Percentiles rank a stretch among this genome's conserved stretches.
These are phyloP conservation scores for Nakazawaea anatomiae DNA, from an alignment of 805 yeast genomes.

Conservation along the genomic window DNA sequence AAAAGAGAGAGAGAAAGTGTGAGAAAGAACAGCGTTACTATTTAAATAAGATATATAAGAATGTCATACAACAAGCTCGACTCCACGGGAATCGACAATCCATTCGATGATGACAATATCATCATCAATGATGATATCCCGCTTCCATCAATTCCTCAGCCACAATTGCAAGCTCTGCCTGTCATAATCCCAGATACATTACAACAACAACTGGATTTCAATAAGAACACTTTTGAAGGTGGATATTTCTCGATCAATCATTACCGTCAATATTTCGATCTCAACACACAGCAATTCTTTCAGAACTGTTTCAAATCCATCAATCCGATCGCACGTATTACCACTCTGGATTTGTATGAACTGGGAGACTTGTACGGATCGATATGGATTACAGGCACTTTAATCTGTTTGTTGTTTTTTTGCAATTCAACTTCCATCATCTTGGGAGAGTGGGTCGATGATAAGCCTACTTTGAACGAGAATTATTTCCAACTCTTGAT, in stretches of 20 bases:
- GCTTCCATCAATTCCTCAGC: not conserved
- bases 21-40: not conserved
- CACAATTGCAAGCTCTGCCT: not conserved
- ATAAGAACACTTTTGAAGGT: slow-evolving; percentile 24
- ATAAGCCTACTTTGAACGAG: slow-evolving; percentile 28
- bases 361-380: slow-evolving; percentile 79
- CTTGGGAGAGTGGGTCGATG: slow-evolving; percentile 48
- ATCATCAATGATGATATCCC: not conserved
- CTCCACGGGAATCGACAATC: slow-evolving; percentile 2
- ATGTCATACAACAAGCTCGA: slow-evolving; percentile 9
- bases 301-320: slow-evolving; percentile 47
- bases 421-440: slow-evolving; percentile 65
- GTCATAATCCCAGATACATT: not conserved
- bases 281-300: slow-evolving; percentile 59
- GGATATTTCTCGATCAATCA: slow-evolving; percentile 51
- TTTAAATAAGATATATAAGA: not conserved
- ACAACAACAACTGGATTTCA: not conserved
- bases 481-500: slow-evolving; percentile 60
- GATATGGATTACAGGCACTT: slow-evolving; percentile 84
- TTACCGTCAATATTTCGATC: slow-evolving; percentile 63
- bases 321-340: slow-evolving; percentile 41
- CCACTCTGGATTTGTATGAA: slow-evolving; percentile 29
- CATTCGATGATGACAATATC: slow-evolving; percentile 4
- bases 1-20: no score
- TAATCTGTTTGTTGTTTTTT: slow-evolving; percentile 68